These are phyloP conservation scores for Extremus antarcticus DNA, from an alignment of 495 filamentous ascomycete species.

Conservation along the genomic window DNA sequence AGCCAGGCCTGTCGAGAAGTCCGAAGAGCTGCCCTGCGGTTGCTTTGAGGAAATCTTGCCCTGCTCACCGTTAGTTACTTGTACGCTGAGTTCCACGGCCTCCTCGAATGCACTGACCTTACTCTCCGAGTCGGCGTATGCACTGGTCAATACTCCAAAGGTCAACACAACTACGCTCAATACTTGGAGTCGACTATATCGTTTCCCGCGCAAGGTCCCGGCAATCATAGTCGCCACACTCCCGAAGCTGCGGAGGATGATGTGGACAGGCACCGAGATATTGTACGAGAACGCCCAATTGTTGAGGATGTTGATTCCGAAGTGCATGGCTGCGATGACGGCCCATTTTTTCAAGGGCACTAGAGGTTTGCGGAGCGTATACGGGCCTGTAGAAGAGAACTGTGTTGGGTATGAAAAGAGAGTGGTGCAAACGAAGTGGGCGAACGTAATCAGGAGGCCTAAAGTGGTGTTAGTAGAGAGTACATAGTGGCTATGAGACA, in stretches of 20 bases:
- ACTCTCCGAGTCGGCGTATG: slow-evolving; percentile 73
- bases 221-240: slow-evolving; percentile 88
- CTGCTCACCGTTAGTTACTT: slow-evolving; percentile 16
- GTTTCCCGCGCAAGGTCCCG: slow-evolving; percentile 72
- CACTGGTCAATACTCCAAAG: slow-evolving; percentile 71
- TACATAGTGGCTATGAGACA: neutral
- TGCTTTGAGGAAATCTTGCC: slow-evolving; percentile 27
- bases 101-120: slow-evolving; percentile 45
- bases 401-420: slow-evolving; percentile 57
- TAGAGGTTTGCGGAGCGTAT: slow-evolving; percentile 56
- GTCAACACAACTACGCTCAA: slow-evolving; percentile 71
- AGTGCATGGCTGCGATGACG: slow-evolving; percentile 82
- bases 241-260: slow-evolving; percentile 88
- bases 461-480: slow-evolving; percentile 4
- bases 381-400: slow-evolving; percentile 49
- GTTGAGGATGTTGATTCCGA: slow-evolving; percentile 84
- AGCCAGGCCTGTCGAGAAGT: slow-evolving; percentile 64
- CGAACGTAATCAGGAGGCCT: slow-evolving; percentile 87
- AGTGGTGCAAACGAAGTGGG: slow-evolving; percentile 81
- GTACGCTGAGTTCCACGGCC: neutral
- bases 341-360: slow-evolving; percentile 80
- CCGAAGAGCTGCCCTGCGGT: slow-evolving; percentile 18
- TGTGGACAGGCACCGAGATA: slow-evolving; percentile 93
- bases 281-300: slow-evolving; percentile 96
- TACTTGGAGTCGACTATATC: slow-evolving; percentile 70